Evolutionary conservation across 2,329 filamentous ascomycete species (phyloP), one percentile per base, ranked within the genome.

Genomic region (Aspergillus fijiensis): DNA sequence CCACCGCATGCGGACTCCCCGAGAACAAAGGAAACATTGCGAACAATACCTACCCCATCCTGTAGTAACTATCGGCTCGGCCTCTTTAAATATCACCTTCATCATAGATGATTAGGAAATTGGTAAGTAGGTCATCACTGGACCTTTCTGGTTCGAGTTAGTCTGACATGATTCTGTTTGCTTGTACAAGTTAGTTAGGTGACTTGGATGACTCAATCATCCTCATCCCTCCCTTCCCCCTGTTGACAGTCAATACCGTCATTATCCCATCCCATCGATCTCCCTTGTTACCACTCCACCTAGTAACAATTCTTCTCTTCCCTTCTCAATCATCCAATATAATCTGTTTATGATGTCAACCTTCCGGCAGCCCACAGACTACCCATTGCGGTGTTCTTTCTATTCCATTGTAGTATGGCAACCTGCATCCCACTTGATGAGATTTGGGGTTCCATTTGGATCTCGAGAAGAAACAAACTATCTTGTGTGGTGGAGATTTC

Each of bases 391-490:
- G 39, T 45, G 14, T 12, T 19, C 39, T 16, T 45, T 45, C 39
- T 16, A 45, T 45, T 19, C 14, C 4, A 45, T 16, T 45, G 16
- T 45, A 45, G 16, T 10, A 45, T 45, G 39, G 39, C n/a, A 45
- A 19, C 16, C 16, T 19, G 39, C 16, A 45, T 45, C 39, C 39
- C 39, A 45, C 39, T 25, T 6, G 52, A 27, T 11, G 42, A 31
- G 42, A 23, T 19, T 3, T 55, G 52, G 42, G 52, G 52, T 55
- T 55, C n/a, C 52, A 55, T 55, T 25, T 21, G 25, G 31, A 6
- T 25, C 25, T 31, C 16, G n/a, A 7, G 52, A 16, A 31, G 23
- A 49, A 45, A 16, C 6, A 19, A 45, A 7, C 52, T 23, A 25
- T 48, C 52, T 48, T 35, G 21, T 12, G 21, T 12, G 52, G 45